Evolutionary conservation across 78 protist genomes (phyloP).

Genomic region (Acrasis kona): DNA sequence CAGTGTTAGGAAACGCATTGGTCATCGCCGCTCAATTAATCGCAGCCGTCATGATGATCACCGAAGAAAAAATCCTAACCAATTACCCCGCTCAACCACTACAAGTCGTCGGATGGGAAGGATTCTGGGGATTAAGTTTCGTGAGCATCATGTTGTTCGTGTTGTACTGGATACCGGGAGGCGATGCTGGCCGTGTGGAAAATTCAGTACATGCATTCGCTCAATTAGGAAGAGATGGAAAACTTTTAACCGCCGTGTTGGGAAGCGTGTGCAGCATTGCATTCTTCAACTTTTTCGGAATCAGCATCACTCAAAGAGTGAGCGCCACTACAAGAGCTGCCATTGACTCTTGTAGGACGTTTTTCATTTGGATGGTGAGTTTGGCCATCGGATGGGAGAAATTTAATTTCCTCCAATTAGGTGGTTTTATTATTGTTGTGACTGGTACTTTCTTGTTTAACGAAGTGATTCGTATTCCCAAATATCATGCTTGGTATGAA

Average conservation of each 20-base stretch:
- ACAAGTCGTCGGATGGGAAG: conserved; percentile 13
- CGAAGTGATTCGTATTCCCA: too few species aligned
- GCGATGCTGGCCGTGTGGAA: too few species aligned
- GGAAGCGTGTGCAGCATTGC: conserved; percentile 3
- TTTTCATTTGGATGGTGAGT: conserved; percentile 14
- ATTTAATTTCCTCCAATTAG: conserved; percentile 20
- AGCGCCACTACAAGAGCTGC: conserved; percentile 19
- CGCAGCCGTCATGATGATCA: neutral
- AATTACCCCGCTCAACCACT: neutral
- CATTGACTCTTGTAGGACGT: conserved; percentile 30
- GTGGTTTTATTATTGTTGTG: conserved; percentile 26
- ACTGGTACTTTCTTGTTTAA: too few species aligned
- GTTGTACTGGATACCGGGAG: neutral
- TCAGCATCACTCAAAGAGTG: conserved; percentile 17
- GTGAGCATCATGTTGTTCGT: neutral
- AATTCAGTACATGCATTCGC: too few species aligned
- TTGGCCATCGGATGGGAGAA: conserved; percentile 28
- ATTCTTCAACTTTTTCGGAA: conserved; percentile 22
- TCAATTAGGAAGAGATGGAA: neutral
- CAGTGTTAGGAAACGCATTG: neutral
- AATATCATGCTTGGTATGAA: too few species aligned
- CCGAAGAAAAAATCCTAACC: neutral
- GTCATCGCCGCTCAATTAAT: conserved; percentile 2
- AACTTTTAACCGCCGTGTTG: neutral
- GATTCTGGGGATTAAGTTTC: neutral